These are phyloP conservation scores for Tanozyma kutaoensis DNA, from an alignment of 805 yeast species.

Conservation along the genomic window DNA sequence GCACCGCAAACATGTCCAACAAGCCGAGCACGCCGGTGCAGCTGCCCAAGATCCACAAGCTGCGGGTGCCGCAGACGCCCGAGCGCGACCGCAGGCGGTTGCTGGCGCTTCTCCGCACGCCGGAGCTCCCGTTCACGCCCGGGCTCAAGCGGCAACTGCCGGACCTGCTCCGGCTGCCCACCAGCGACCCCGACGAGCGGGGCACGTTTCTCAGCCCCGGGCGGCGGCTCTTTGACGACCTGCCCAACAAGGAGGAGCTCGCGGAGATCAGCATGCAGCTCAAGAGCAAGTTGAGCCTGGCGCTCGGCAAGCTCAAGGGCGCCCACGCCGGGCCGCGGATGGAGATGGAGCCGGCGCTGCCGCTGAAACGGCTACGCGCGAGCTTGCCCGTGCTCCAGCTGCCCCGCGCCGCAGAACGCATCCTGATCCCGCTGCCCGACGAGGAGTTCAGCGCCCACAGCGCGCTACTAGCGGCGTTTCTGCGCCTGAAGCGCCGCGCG, in stretches of 20 bases:
- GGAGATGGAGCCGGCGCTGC: too few relatives aligned
- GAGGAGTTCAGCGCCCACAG: conserved; percentile 31
- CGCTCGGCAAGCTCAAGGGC: conserved; percentile 26
- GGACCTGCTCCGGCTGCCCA: conserved; percentile 1
- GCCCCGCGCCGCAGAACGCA: too few relatives aligned
- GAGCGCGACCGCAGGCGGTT: conserved; percentile 13
- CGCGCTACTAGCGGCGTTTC: conserved; percentile 28
- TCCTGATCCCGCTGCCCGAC: conserved; percentile 20
- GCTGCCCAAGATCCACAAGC: conserved; percentile 17
- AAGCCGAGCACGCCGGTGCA: conserved; percentile 21
- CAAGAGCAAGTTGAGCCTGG: conserved; percentile 22
- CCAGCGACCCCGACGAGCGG: conserved; percentile 25
- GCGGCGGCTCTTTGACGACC: conserved; percentile 18
- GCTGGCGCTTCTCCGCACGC: conserved; percentile 21
- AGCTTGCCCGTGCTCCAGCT: too few relatives aligned
- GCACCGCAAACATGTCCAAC: too few relatives aligned
- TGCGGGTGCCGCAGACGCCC: conserved; percentile 16
- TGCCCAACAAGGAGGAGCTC: conserved; percentile 17
- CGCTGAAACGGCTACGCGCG: too few relatives aligned
- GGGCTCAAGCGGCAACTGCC: conserved; percentile 18
- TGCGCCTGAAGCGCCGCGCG: too few relatives aligned
- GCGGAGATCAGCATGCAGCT: conserved; percentile 25
- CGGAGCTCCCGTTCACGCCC: conserved; percentile 29
- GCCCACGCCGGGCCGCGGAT: too few relatives aligned
- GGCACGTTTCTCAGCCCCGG: conserved; percentile 27